Conservation (phyloP, 2,329 filamentous ascomycete species). For the Aureobasidium subglaciale region DNA sequence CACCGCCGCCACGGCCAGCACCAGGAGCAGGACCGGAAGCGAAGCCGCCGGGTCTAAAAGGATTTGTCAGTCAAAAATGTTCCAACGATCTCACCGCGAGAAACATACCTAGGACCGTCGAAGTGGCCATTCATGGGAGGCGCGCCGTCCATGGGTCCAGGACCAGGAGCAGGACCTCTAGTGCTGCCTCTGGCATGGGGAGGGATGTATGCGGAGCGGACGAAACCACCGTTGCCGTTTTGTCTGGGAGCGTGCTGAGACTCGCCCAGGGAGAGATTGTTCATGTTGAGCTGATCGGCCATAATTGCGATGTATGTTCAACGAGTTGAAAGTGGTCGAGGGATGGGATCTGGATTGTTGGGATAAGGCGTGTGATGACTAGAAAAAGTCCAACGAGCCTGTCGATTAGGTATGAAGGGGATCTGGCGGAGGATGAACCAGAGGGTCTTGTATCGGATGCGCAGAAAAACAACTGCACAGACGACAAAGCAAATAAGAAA, state of each 20-base stretch:
- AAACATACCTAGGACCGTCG: conserved; percentile 37
- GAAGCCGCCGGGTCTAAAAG: conserved; percentile 34
- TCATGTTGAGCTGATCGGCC: conserved; percentile 81
- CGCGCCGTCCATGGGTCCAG: conserved; percentile 30
- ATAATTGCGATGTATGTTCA: conserved; percentile 36
- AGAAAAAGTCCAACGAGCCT: background rate
- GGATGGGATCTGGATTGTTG: background rate
- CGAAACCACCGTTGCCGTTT: conserved; percentile 35
- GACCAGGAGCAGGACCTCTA: conserved; percentile 33
- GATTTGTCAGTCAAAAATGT: conserved; percentile 22
- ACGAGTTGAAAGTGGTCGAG: background rate
- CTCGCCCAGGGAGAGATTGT: conserved; percentile 62
- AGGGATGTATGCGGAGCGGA: conserved; percentile 72
- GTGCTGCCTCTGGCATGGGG: conserved; percentile 67
- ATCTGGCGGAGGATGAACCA: background rate
- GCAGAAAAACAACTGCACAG: conserved; percentile 12
- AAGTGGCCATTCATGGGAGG: conserved; percentile 47
- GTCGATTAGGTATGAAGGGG: conserved; percentile 6
- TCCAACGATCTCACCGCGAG: too few relatives aligned
- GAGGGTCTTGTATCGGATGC: conserved; percentile 10
- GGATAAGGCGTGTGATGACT: conserved; percentile 5
- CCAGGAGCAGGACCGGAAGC: conserved; percentile 24
- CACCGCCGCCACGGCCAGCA: conserved; percentile 38
- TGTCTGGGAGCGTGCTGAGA: conserved; percentile 51
- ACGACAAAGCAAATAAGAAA: conserved; percentile 14